phyloP scores from a whole-genome alignment of 441 rosid genomes.

The Jatropha podagrica region DNA sequence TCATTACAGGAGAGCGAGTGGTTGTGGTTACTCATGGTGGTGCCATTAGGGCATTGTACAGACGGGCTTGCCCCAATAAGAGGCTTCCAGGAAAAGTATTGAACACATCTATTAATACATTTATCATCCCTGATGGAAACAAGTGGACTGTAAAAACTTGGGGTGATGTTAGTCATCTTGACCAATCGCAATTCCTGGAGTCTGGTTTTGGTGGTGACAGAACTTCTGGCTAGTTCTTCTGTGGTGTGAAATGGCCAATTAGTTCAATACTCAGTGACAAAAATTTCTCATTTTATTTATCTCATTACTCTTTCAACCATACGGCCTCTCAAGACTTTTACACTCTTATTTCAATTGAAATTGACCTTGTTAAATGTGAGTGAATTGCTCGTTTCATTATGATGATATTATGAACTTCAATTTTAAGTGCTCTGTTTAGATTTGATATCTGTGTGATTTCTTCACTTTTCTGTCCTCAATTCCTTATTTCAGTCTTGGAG shows the following conservation, averaged over 20 bases:
- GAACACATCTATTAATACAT: slow-evolving; percentile 61
- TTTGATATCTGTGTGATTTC: neutral
- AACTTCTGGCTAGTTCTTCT: slow-evolving; percentile 50
- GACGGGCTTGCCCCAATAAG: slow-evolving; percentile 59
- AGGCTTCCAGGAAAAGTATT: slow-evolving; percentile 43
- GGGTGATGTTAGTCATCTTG: slow-evolving; percentile 67
- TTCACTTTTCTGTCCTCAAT: neutral
- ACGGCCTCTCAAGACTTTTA: neutral
- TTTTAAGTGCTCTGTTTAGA: neutral
- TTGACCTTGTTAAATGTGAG: neutral
- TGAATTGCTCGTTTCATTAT: neutral
- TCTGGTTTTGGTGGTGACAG: slow-evolving; percentile 70
- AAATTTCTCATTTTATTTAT: neutral
- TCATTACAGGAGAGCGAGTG: slow-evolving; percentile 58
- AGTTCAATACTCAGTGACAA: neutral
- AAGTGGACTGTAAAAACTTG: slow-evolving; percentile 53
- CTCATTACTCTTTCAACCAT: neutral
- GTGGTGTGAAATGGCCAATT: neutral
- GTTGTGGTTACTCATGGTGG: slow-evolving; percentile 80
- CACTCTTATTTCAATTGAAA: neutral
- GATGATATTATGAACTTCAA: neutral
- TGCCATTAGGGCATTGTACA: slow-evolving; percentile 53
- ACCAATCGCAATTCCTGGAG: slow-evolving; percentile 42
- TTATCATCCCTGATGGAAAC: slow-evolving; percentile 46
- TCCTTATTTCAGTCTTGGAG: neutral